phyloP scores from a whole-genome alignment of 345 rosid species.

The Microcos paniculata region DNA sequence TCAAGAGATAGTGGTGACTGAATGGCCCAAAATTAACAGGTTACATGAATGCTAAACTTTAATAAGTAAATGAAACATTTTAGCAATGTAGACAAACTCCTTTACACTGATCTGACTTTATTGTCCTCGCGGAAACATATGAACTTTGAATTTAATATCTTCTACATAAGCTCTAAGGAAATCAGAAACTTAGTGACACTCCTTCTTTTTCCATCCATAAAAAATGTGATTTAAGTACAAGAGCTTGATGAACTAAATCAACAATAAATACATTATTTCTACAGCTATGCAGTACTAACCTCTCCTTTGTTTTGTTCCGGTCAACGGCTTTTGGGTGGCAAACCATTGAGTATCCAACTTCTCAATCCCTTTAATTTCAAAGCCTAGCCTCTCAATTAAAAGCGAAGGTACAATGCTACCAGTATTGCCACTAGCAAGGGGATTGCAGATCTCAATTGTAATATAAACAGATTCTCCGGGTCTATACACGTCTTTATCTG shows the following conservation, averaged over 20 bases:
- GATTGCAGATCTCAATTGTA: constrained; percentile 62
- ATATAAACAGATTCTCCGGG: constrained; percentile 76
- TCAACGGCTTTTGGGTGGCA: constrained; percentile 60
- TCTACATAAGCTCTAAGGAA: neutral
- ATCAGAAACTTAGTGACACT: neutral
- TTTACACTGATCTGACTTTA: neutral
- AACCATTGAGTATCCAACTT: constrained; percentile 85
- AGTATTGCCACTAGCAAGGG: constrained; percentile 24
- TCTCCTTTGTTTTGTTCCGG: constrained; percentile 66
- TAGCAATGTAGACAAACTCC: neutral
- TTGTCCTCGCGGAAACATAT: neutral
- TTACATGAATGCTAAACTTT: neutral
- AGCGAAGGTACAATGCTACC: constrained; percentile 36
- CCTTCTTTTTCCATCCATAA: neutral
- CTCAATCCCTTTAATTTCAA: constrained; percentile 82
- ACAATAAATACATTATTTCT: neutral
- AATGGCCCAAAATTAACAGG: neutral
- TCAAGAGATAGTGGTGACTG: neutral
- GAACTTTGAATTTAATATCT: neutral
- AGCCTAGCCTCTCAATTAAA: constrained; percentile 72
- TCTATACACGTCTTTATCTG: constrained; percentile 79
- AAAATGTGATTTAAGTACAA: neutral
- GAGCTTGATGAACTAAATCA: neutral
- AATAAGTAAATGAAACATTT: neutral
- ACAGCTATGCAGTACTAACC: constrained; percentile 34